Conservation (phyloP, 495 filamentous ascomycete genomes). For the Paragyromitra xinjiangensis region DNA sequence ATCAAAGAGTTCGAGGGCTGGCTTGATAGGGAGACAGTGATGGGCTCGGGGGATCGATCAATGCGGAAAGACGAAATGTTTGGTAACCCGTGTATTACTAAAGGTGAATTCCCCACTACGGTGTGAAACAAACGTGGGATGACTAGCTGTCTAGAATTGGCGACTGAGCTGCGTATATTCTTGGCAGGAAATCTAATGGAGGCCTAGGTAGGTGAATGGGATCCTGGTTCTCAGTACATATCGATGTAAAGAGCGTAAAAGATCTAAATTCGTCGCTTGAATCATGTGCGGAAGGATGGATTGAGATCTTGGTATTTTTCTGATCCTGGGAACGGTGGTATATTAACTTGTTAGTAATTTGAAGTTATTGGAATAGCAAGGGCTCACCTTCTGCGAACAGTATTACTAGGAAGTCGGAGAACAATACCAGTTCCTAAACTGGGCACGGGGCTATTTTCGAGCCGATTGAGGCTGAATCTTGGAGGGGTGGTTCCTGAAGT, state of each 20-base stretch:
- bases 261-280: not conserved
- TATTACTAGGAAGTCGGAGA: not conserved
- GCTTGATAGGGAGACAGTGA: conserved; percentile 5
- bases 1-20: not conserved
- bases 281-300: not conserved
- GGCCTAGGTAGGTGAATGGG: not conserved
- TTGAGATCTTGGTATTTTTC: not conserved
- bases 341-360: not conserved
- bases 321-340: not conserved
- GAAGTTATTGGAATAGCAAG: not conserved
- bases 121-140: conserved; percentile 24
- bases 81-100: not conserved
- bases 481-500: not conserved
- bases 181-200: not conserved
- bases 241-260: not conserved
- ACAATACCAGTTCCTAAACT: not conserved
- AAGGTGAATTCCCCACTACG: not conserved
- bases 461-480: not conserved
- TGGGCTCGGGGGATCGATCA: conserved; percentile 2
- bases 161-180: not conserved
- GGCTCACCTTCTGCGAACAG: not conserved
- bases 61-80: conserved; percentile 20
- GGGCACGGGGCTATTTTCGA: not conserved
- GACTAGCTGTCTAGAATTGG: not conserved
- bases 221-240: not conserved